These are phyloP conservation scores for Lavandula angustifolia DNA, from an alignment of 257 asterid genomes.

Conservation along the genomic window DNA sequence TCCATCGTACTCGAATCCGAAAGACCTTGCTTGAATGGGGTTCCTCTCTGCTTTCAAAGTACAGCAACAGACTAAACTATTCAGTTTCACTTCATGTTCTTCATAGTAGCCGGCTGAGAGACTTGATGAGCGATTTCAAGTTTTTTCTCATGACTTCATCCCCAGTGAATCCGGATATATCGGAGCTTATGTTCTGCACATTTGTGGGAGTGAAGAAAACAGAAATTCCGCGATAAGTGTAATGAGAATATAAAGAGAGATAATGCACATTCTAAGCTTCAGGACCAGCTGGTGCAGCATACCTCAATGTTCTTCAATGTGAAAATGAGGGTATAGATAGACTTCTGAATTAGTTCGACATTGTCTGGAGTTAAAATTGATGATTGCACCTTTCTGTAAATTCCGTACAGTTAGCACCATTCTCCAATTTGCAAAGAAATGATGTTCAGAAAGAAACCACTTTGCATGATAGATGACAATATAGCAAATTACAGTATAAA, in stretches of 20 bases:
- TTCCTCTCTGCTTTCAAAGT: background rate
- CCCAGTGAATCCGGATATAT: slow-evolving; percentile 81
- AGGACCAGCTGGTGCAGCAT: slow-evolving; percentile 22
- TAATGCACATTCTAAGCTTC: slow-evolving; percentile 13
- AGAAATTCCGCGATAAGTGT: background rate
- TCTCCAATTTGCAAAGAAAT: slow-evolving; percentile 25
- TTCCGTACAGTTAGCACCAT: slow-evolving; percentile 26
- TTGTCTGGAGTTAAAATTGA: slow-evolving; percentile 88
- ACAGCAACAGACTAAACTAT: slow-evolving; percentile 14
- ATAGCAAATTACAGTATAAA: slow-evolving; percentile 9
- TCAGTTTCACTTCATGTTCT: slow-evolving; percentile 5
- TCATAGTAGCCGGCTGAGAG: slow-evolving; percentile 85
- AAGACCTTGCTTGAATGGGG: background rate
- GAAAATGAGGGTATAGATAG: slow-evolving; percentile 78
- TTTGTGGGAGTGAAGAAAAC: slow-evolving; percentile 16
- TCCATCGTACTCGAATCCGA: slow-evolving; percentile 16
- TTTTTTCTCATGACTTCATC: slow-evolving; percentile 88
- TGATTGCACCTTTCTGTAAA: slow-evolving; percentile 76
- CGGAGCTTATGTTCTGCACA: slow-evolving; percentile 86
- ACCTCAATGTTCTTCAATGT: slow-evolving; percentile 94
- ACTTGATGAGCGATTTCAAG: slow-evolving; percentile 78
- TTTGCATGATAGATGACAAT: slow-evolving; percentile 5
- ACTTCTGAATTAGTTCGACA: slow-evolving; percentile 83
- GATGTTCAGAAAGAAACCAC: slow-evolving; percentile 23
- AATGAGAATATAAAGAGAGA: slow-evolving; percentile 17